Evolutionary conservation across 768 basidiomycete genomes (phyloP).

Genomic region (Trametes cingulata): DNA sequence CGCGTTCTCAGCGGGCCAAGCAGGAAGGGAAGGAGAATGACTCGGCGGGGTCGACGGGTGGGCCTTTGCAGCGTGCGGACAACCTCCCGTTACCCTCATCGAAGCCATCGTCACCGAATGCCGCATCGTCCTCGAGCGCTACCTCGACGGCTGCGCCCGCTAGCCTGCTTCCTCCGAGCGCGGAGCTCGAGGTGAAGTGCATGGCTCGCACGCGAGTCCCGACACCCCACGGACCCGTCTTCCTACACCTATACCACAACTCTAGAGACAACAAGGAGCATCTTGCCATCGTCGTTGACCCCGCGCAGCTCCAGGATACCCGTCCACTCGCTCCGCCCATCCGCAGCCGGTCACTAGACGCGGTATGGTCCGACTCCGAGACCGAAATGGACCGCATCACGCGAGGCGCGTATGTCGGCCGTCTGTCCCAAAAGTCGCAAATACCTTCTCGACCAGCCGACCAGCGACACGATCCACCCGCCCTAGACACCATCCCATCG

Average conservation of each 20-base stretch:
- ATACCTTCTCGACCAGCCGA: slow-evolving; percentile 33
- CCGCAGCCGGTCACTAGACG: slow-evolving; percentile 79
- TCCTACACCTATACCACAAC: slow-evolving; percentile 95
- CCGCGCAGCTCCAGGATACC: slow-evolving; percentile 68
- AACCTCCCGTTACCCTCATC: slow-evolving; percentile 35
- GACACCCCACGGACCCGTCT: slow-evolving; percentile 90
- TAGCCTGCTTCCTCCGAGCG: slow-evolving; percentile 18
- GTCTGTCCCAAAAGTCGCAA: slow-evolving; percentile 58
- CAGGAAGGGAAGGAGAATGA: slow-evolving; percentile 54
- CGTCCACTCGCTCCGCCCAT: slow-evolving; percentile 51
- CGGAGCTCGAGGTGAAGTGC: slow-evolving; percentile 75
- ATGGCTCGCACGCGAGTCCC: slow-evolving; percentile 98
- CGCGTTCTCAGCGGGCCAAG: slow-evolving; percentile 60
- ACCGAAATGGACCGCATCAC: slow-evolving; percentile 92
- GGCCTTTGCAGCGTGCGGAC: slow-evolving; percentile 41
- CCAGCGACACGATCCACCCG: slow-evolving; percentile 13
- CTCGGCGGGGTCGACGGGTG: slow-evolving; percentile 36
- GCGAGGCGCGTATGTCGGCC: slow-evolving; percentile 91
- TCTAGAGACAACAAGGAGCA: slow-evolving; percentile 92
- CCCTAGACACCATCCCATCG: slow-evolving; percentile 47
- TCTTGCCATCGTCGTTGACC: slow-evolving; percentile 91
- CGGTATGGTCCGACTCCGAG: slow-evolving; percentile 80
- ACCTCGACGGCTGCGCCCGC: slow-evolving; percentile 18
- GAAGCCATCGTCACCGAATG: slow-evolving; percentile 24
- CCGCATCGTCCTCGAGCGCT: not conserved